A percentile compares a stretch with the other conserved stretches of the same genome.
phyloP scores from a whole-genome alignment of 2,329 filamentous ascomycete genomes.

The Trichophyton schoenleinii region DNA sequence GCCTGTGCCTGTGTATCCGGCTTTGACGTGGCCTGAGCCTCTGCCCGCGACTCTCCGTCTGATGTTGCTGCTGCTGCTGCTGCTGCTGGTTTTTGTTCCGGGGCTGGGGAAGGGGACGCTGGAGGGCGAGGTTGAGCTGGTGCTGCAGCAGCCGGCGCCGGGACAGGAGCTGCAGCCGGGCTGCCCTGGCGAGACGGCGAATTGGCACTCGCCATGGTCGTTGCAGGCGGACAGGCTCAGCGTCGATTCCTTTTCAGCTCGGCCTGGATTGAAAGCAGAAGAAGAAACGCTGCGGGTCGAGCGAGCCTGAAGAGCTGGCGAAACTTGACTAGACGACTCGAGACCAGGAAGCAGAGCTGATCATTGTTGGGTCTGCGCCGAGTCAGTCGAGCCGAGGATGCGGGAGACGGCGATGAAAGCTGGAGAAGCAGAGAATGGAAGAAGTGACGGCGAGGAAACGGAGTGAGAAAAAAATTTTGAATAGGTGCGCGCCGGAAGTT shows the following conservation, averaged over 20 bases:
- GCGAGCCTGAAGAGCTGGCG: background rate
- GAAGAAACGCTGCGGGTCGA: background rate
- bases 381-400: background rate
- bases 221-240: background rate
- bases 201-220: slow-evolving; percentile 7
- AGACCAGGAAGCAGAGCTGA: background rate
- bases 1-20: background rate
- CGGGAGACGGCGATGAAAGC: background rate
- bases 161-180: background rate
- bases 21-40: background rate
- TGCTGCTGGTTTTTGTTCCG: background rate
- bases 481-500: background rate
- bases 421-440: background rate
- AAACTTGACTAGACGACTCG: background rate
- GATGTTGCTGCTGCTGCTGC: background rate
- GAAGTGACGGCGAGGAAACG: background rate
- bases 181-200: slow-evolving; percentile 6
- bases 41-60: background rate
- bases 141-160: background rate
- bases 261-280: background rate
- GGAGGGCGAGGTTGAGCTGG: background rate
- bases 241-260: too few species aligned
- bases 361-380: background rate
- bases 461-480: background rate
- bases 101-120: slow-evolving; percentile 11